phyloP scores from a whole-genome alignment of 805 yeast genomes.

The Candida succiphila region DNA sequence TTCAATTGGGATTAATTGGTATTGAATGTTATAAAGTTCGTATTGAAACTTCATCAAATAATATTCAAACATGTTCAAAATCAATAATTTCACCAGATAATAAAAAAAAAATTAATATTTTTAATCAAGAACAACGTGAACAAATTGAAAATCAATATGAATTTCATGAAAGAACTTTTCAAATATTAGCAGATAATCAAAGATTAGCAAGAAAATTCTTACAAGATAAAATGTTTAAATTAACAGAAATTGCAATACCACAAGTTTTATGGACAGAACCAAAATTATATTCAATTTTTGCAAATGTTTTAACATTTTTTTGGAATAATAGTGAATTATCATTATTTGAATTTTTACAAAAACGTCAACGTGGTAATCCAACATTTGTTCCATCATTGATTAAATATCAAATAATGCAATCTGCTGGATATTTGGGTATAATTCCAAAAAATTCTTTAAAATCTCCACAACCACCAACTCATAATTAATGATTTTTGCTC shows the following conservation, averaged over 20 bases:
- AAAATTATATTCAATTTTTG: conserved; percentile 15
- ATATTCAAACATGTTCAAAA: conserved; percentile 4
- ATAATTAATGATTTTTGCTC: no score
- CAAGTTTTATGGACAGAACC: neutral
- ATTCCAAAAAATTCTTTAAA: conserved; percentile 2
- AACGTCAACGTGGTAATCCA: conserved; percentile 2
- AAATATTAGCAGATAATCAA: neutral
- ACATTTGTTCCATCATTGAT: conserved; percentile 7
- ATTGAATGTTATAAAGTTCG: conserved; percentile 19
- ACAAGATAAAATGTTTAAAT: neutral
- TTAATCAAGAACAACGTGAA: conserved; percentile 12
- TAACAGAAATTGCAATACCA: neutral
- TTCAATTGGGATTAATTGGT: conserved; percentile 11
- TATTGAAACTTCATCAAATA: conserved; percentile 8
- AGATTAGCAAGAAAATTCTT: neutral
- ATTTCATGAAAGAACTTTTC: neutral
- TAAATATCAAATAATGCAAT: conserved; percentile 7
- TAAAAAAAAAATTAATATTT: conserved; percentile 16
- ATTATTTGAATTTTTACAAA: conserved; percentile 14
- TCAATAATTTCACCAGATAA: conserved; percentile 19
- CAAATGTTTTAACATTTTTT: conserved; percentile 20
- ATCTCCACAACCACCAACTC: no score
- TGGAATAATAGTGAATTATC: conserved; percentile 16
- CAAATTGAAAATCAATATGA: conserved; percentile 6
- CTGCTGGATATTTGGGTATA: conserved; percentile 12